Conservation (phyloP, 495 filamentous ascomycete genomes). For the Platismatia glauca region DNA sequence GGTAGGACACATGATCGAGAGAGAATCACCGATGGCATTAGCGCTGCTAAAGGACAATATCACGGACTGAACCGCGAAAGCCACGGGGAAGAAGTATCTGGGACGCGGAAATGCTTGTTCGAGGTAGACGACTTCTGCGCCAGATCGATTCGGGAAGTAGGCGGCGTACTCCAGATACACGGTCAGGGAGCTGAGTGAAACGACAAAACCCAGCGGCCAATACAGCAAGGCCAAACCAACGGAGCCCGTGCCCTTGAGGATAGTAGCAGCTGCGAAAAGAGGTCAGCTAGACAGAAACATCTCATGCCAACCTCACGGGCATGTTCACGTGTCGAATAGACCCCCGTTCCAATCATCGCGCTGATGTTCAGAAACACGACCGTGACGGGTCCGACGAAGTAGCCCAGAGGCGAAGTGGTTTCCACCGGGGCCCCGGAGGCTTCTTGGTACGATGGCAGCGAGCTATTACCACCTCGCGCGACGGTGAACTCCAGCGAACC, state of each 20-base stretch:
- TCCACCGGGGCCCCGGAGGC: slow-evolving; percentile 56
- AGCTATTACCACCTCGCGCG: slow-evolving; percentile 48
- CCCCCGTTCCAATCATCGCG: slow-evolving; percentile 58
- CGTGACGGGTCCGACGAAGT: slow-evolving; percentile 46
- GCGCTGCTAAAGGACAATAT: slow-evolving; percentile 54
- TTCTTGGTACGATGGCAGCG: slow-evolving; percentile 51
- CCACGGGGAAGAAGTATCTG: slow-evolving; percentile 50
- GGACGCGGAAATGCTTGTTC: slow-evolving; percentile 58
- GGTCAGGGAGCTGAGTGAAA: slow-evolving; percentile 40
- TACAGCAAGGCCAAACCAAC: slow-evolving; percentile 52
- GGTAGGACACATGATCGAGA: not conserved
- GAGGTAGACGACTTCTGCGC: slow-evolving; percentile 56
- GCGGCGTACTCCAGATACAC: slow-evolving; percentile 53
- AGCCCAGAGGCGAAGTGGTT: slow-evolving; percentile 48
- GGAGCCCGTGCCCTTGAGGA: slow-evolving; percentile 48
- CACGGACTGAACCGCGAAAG: slow-evolving; percentile 52
- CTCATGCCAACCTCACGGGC: not conserved
- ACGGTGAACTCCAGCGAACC: slow-evolving; percentile 42
- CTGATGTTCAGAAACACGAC: slow-evolving; percentile 54
- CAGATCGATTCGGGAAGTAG: slow-evolving; percentile 57
- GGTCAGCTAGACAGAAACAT: not conserved
- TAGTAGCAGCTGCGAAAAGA: slow-evolving; percentile 31
- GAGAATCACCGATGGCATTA: slow-evolving; percentile 45
- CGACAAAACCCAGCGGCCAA: slow-evolving; percentile 51
- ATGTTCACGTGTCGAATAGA: slow-evolving; percentile 46